Evolutionary conservation across 2,329 filamentous ascomycete genomes (phyloP).

Genomic region (Dactylellina sp.): DNA sequence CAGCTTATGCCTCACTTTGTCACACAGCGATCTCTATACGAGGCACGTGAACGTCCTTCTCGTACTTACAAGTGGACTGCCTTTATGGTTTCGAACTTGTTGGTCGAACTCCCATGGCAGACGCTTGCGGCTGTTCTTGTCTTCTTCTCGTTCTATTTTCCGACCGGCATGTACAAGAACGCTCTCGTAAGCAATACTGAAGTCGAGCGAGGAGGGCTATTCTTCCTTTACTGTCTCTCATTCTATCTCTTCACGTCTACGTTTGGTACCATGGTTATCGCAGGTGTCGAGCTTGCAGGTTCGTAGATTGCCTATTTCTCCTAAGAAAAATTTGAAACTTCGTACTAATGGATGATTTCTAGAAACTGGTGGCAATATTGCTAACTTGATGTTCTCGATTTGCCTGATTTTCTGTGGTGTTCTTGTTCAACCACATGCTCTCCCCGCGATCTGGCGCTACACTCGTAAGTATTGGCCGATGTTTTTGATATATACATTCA

Average conservation of each 20-base stretch:
- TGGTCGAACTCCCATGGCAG: constrained; percentile 88
- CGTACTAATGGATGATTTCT: constrained; percentile 1
- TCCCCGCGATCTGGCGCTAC: constrained; percentile 84
- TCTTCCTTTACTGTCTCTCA: constrained; percentile 79
- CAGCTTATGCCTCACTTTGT: constrained; percentile 90
- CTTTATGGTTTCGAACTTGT: constrained; percentile 84
- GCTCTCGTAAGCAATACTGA: constrained; percentile 73
- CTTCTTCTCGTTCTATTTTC: constrained; percentile 86
- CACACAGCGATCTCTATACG: constrained; percentile 81
- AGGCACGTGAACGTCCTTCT: constrained; percentile 88
- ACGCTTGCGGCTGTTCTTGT: constrained; percentile 83
- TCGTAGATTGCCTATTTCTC: constrained; percentile 60
- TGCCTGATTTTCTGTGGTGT: constrained; percentile 64
- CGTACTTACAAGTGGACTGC: constrained; percentile 86
- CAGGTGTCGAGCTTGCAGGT: constrained; percentile 79
- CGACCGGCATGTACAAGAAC: constrained; percentile 80
- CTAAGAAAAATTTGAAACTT: no score
- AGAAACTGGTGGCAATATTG: constrained; percentile 78
- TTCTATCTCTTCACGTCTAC: constrained; percentile 86
- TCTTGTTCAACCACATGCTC: constrained; percentile 65
- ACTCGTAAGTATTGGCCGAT: constrained; percentile 61
- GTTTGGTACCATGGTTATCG: constrained; percentile 82
- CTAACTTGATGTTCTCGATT: constrained; percentile 64
- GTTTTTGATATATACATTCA: no score
- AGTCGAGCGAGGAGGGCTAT: constrained; percentile 77